phyloP scores from a whole-genome alignment of 306 rosid species.

The Cyamopsis tetragonoloba region DNA sequence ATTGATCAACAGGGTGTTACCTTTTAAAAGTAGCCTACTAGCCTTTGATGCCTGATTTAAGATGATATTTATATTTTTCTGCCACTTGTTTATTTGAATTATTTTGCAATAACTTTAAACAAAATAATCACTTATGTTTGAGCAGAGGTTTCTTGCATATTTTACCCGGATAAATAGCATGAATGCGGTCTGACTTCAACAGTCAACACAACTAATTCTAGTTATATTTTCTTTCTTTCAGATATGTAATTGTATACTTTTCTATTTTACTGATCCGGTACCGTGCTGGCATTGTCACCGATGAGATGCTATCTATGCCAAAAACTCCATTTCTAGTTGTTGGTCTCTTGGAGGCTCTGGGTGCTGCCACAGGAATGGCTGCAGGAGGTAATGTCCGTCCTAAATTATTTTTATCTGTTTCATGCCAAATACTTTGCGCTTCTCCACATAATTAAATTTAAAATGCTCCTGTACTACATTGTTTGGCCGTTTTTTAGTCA shows the following conservation, averaged over 20 bases:
- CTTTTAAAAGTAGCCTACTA: background rate
- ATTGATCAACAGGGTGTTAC: background rate
- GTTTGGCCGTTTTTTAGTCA: background rate
- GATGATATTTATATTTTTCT: background rate
- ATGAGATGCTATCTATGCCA: constrained; percentile 83
- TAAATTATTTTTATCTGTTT: constrained; percentile 9
- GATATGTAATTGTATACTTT: constrained; percentile 80
- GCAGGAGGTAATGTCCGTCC: constrained; percentile 61
- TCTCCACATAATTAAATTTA: background rate
- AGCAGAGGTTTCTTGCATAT: background rate
- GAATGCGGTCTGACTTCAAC: background rate
- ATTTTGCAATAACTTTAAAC: constrained; percentile 3
- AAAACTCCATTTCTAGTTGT: constrained; percentile 77
- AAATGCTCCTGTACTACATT: constrained; percentile 8
- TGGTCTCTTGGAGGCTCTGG: constrained; percentile 93
- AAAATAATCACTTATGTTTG: background rate
- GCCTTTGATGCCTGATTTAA: background rate
- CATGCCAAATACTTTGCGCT: background rate
- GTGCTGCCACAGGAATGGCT: constrained; percentile 97
- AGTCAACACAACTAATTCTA: constrained; percentile 5
- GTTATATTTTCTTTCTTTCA: constrained; percentile 38
- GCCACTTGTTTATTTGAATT: background rate
- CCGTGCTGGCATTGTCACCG: constrained; percentile 71
- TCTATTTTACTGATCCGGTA: constrained; percentile 66
- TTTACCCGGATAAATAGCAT: background rate